Conservation (phyloP, 805 yeast genomes). For the Blastobotrys muscicola region DNA sequence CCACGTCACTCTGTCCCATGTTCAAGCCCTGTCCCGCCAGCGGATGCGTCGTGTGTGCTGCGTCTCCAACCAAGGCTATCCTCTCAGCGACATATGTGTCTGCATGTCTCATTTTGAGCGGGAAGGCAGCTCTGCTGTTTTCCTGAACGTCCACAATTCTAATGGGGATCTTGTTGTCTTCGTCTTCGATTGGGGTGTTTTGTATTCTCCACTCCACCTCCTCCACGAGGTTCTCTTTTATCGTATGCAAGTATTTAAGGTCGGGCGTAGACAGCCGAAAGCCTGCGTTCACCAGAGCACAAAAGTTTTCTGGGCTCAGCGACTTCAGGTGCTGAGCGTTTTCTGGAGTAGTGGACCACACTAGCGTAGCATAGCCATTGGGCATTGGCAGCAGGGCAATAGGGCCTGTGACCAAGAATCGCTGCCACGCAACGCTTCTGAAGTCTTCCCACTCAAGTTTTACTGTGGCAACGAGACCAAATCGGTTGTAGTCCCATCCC, state of each 20-base stretch:
- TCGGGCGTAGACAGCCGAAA: slow-evolving; percentile 72
- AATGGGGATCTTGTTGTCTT: slow-evolving; percentile 56
- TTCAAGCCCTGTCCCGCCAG: slow-evolving; percentile 96
- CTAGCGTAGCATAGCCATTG: slow-evolving; percentile 77
- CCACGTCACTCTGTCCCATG: slow-evolving; percentile 94
- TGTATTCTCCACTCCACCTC: slow-evolving; percentile 69
- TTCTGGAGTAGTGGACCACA: slow-evolving; percentile 84
- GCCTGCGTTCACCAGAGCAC: slow-evolving; percentile 74
- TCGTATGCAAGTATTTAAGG: slow-evolving; percentile 53
- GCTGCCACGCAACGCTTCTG: slow-evolving; percentile 79
- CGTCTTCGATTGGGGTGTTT: slow-evolving; percentile 35
- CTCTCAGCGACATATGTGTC: slow-evolving; percentile 79
- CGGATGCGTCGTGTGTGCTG: slow-evolving; percentile 97
- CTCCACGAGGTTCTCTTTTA: slow-evolving; percentile 39
- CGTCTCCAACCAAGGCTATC: slow-evolving; percentile 93
- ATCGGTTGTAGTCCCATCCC: slow-evolving; percentile 85
- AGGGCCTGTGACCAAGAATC: slow-evolving; percentile 88
- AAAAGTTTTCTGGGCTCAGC: slow-evolving; percentile 52
- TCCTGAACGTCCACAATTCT: slow-evolving; percentile 49
- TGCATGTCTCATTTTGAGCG: slow-evolving; percentile 80
- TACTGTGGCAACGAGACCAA: slow-evolving; percentile 89
- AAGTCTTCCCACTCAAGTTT: slow-evolving; percentile 63
- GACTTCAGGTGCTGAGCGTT: slow-evolving; percentile 53
- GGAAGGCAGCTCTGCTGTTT: slow-evolving; percentile 76
- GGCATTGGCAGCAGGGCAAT: slow-evolving; percentile 87